Base-by-base conservation (phyloP, 176 grass and related monocot genomes). In the Phyllostachys edulis region DNA sequence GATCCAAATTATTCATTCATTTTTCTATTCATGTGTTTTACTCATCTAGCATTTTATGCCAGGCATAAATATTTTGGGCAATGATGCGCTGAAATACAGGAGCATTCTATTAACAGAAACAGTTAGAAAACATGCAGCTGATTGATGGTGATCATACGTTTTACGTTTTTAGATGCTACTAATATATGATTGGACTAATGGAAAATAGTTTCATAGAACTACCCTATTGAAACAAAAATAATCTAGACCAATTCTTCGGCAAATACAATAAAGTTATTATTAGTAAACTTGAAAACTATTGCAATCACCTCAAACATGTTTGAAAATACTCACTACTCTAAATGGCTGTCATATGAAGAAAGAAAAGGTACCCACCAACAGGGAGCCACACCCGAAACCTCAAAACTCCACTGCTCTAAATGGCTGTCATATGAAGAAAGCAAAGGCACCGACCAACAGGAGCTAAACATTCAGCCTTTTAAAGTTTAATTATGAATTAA, bases 321-420 rank as follows among this genome's bases (percentile, higher is more conserved):
- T 24, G 51, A 60, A 44, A 52, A 29, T 23, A 40, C 21, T 82
- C 39, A 46, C 73, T 63, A 52, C 9, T 63, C 9, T 49, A 71
- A 71, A 69, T 80, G 21, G n/a, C 36, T 42, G 32, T 34, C 21
- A 73, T 64, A 73, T 55, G n/a, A 73, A 15, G 50, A 80, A 85
- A 56, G 5, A 14, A 63, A 79, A 63, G 6, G 29, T 24, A 50
- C 14, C 7, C 21, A 78, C 51, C 40, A 38, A 57, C 41, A 15
- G n/a, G 56, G 9, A 59, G 56, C 56, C 55, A 59, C 21, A 59
- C 21, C 21, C 21, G 23, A 60, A 9, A 60, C 57, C 9, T 0
- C n/a, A 60, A 37, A 75, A 21, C 21, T 82, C 39, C 9, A 46
- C 73, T 63, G 41, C 9, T 63, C 9, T 49, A 71, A 71, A 69